phyloP scores from a whole-genome alignment of 306 rosid genomes.

The Cucurbita maxima region DNA sequence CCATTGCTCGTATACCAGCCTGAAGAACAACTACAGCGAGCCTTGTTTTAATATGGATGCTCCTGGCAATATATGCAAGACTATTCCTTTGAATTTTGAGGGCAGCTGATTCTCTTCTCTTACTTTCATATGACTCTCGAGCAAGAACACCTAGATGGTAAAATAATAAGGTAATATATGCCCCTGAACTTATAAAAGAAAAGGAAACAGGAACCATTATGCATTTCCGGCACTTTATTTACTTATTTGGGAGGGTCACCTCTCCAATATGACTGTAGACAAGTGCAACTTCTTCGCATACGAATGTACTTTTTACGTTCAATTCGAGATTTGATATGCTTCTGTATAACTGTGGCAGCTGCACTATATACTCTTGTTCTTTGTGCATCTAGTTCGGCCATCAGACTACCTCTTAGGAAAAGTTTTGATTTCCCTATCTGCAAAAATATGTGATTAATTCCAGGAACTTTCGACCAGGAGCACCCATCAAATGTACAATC shows the following conservation, averaged over 20 bases:
- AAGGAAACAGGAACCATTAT: background rate
- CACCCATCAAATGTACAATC: background rate
- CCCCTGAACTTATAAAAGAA: background rate
- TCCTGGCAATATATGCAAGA: constrained; percentile 43
- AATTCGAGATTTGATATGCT: constrained; percentile 21
- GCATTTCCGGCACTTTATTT: background rate
- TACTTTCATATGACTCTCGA: constrained; percentile 28
- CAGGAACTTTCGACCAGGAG: background rate
- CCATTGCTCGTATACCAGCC: constrained; percentile 43
- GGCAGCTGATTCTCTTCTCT: constrained; percentile 40
- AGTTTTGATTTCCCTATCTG: constrained; percentile 72
- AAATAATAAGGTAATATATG: constrained; percentile 6
- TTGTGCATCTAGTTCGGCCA: constrained; percentile 74
- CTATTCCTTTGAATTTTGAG: constrained; percentile 47
- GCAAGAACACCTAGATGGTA: constrained; percentile 45
- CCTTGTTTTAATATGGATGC: constrained; percentile 18
- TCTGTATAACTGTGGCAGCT: constrained; percentile 60
- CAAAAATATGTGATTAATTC: constrained; percentile 10
- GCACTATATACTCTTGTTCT: constrained; percentile 33
- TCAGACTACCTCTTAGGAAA: constrained; percentile 78
- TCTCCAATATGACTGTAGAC: constrained; percentile 58
- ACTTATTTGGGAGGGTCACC: constrained; percentile 20
- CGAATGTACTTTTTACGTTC: constrained; percentile 25
- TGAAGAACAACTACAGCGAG: constrained; percentile 36
- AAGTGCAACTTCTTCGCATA: constrained; percentile 29